Evolutionary conservation across 441 rosid genomes (phyloP).

Genomic region (Cnidoscolus chayamansa): DNA sequence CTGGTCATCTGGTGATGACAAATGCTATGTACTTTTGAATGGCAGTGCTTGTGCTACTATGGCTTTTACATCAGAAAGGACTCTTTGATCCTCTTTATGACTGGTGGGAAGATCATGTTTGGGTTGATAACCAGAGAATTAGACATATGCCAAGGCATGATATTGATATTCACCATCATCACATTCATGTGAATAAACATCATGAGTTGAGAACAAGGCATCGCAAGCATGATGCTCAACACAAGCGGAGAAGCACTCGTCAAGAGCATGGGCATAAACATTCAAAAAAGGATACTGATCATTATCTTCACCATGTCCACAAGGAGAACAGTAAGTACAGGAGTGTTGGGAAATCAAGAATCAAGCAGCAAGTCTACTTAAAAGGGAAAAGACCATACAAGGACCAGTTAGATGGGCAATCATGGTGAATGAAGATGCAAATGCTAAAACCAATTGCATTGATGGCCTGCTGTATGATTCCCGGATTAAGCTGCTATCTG

Average conservation of each 20-base stretch:
- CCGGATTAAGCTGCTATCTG: conserved; percentile 4
- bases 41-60: conserved; percentile 66
- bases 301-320: conserved; percentile 61
- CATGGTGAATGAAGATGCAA: conserved; percentile 10
- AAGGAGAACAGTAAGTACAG: conserved; percentile 60
- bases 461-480: conserved; percentile 17
- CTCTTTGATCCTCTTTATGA: conserved; percentile 75
- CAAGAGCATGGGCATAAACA: conserved; percentile 38
- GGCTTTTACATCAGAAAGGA: conserved; percentile 94
- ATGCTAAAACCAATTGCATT: conserved; percentile 17
- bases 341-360: conserved; percentile 37
- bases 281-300: conserved; percentile 44
- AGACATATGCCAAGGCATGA: conserved; percentile 23
- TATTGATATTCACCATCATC: conserved; percentile 20
- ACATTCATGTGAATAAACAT: conserved; percentile 30
- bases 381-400: conserved; percentile 29
- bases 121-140: conserved; percentile 25
- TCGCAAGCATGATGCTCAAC: conserved; percentile 41
- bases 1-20: background rate
- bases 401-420: conserved; percentile 23
- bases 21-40: conserved; percentile 11
- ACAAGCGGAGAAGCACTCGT: conserved; percentile 33
- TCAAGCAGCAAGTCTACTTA: conserved; percentile 28
- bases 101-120: conserved; percentile 77
- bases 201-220: conserved; percentile 34